phyloP scores from a whole-genome alignment of 2,329 filamentous ascomycete genomes.

The Ophiostoma montium region DNA sequence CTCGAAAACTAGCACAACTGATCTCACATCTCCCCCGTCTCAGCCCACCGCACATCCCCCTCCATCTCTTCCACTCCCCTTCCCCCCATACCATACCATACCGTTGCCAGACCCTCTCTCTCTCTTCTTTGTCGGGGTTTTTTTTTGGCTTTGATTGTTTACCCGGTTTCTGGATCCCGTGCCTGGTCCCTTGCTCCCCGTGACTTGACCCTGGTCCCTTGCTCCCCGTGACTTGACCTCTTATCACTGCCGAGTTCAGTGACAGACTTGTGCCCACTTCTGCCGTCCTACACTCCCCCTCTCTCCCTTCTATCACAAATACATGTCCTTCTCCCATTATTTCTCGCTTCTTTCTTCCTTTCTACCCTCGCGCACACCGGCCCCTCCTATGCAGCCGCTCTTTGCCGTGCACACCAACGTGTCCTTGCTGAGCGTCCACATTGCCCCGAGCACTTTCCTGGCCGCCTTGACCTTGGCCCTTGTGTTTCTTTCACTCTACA shows the following conservation, averaged over 20 bases:
- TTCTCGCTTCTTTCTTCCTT: background rate
- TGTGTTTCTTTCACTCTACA: constrained; percentile 36
- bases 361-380: background rate
- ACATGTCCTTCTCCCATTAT: background rate
- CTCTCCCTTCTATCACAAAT: background rate
- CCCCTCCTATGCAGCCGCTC: constrained; percentile 37
- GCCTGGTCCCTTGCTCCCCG: background rate
- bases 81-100: no score
- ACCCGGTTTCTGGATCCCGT: no score
- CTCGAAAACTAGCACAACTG: no score
- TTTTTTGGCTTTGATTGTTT: background rate
- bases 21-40: no score
- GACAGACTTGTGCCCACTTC: background rate
- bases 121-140: background rate
- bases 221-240: background rate
- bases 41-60: no score
- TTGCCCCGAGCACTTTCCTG: constrained; percentile 44
- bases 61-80: no score
- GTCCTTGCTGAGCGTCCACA: constrained; percentile 42
- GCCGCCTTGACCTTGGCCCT: constrained; percentile 34
- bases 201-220: background rate
- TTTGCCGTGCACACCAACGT: constrained; percentile 47
- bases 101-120: background rate
- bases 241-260: background rate
- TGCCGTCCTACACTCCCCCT: background rate